Percentiles rank a stretch among this genome's conserved stretches.
Evolutionary conservation across 192 early-diverging fungal genomes (phyloP).

Genomic region (Backusella parvicylindrica): DNA sequence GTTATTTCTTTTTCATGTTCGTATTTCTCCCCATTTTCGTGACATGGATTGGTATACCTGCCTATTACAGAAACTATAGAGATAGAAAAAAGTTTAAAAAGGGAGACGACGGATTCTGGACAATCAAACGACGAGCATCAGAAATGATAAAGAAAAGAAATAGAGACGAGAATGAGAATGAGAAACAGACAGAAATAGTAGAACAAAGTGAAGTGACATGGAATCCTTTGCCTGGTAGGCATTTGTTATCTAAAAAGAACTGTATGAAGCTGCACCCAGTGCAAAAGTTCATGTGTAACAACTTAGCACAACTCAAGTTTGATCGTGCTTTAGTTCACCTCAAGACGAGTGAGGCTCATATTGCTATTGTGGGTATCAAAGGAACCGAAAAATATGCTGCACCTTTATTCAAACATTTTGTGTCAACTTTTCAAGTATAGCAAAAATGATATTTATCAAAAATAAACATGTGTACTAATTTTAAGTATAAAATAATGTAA

Average conservation of each 20-base stretch:
- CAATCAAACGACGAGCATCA: background rate
- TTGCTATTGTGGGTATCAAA: background rate
- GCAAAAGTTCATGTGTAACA: background rate
- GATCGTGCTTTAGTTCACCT: background rate
- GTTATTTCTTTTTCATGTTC: background rate
- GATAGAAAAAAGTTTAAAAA: background rate
- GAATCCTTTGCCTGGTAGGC: background rate
- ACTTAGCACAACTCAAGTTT: background rate
- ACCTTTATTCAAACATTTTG: background rate
- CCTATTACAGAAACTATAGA: background rate
- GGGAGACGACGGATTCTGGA: background rate
- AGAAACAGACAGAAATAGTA: background rate
- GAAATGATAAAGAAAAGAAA: background rate
- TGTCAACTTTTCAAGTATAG: background rate
- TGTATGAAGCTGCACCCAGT: background rate
- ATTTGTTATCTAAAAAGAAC: background rate
- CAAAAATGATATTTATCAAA: background rate
- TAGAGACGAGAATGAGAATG: background rate
- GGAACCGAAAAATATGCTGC: background rate
- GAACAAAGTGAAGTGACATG: background rate
- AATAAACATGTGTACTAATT: background rate
- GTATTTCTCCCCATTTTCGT: background rate
- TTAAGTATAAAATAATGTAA: no score
- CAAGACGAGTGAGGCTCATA: background rate
- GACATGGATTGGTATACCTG: background rate